phyloP scores from a whole-genome alignment of 2,329 filamentous ascomycete genomes.

The Sarocladium brachiariae region DNA sequence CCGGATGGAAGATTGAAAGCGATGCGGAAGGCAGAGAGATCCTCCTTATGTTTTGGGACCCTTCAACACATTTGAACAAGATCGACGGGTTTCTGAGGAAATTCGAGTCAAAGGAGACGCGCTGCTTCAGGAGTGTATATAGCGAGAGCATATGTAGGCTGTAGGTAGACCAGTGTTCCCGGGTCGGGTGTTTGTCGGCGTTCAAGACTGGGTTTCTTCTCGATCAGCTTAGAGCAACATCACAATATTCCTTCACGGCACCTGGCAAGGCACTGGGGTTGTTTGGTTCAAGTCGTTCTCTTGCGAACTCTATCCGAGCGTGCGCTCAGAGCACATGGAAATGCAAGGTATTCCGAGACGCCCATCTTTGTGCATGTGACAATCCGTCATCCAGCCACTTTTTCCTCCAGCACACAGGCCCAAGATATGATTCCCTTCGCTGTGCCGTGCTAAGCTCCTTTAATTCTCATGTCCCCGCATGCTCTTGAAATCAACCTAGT shows the following conservation, averaged over 20 bases:
- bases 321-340: constrained; percentile 30
- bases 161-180: background rate
- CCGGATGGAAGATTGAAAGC: constrained; percentile 36
- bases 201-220: constrained; percentile 9
- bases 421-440: background rate
- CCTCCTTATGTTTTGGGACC: constrained; percentile 33
- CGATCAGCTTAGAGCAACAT: constrained; percentile 4
- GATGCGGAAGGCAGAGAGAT: constrained; percentile 24
- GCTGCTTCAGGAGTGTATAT: constrained; percentile 15
- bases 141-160: constrained; percentile 17
- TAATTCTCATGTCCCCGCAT: constrained; percentile 19
- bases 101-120: constrained; percentile 13
- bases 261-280: constrained; percentile 9
- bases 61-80: constrained; percentile 27
- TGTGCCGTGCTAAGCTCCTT: constrained; percentile 33
- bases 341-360: constrained; percentile 11
- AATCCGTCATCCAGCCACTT: constrained; percentile 6
- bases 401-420: background rate
- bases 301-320: constrained; percentile 30
- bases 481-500: constrained; percentile 19
- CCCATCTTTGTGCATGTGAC: constrained; percentile 9
- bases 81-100: constrained; percentile 19
- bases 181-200: background rate
- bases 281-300: constrained; percentile 28
- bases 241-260: background rate